A percentile compares a stretch with the other conserved stretches of the same genome.
These are phyloP conservation scores for Alternaria angustiovoidea DNA, from an alignment of 2,329 filamentous ascomycete genomes.

Conservation along the genomic window DNA sequence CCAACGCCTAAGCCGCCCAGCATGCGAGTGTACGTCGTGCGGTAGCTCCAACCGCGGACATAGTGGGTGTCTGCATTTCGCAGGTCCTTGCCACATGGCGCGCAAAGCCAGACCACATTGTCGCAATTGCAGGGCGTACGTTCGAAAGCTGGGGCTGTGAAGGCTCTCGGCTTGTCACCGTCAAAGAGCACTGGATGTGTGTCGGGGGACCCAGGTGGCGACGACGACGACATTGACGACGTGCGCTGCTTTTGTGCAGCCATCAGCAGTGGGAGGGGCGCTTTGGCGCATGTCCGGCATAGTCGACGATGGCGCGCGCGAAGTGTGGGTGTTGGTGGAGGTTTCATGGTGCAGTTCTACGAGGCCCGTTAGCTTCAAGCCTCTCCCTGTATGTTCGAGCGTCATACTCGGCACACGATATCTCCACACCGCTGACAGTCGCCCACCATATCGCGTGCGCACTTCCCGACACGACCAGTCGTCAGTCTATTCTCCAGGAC, in stretches of 20 bases:
- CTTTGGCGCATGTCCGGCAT: slow-evolving; percentile 76
- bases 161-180: slow-evolving; percentile 32
- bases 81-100: slow-evolving; percentile 79
- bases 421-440: slow-evolving; percentile 80
- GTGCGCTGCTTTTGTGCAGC: slow-evolving; percentile 30
- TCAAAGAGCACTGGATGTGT: slow-evolving; percentile 28
- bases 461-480: slow-evolving; percentile 76
- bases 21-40: slow-evolving; percentile 79
- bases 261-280: slow-evolving; percentile 68
- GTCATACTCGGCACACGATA: slow-evolving; percentile 80
- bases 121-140: slow-evolving; percentile 67
- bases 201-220: slow-evolving; percentile 33
- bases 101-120: slow-evolving; percentile 81
- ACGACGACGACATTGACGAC: slow-evolving; percentile 30
- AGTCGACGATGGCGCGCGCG: slow-evolving; percentile 81
- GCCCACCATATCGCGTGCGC: slow-evolving; percentile 86
- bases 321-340: slow-evolving; percentile 72
- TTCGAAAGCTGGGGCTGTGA: slow-evolving; percentile 59
- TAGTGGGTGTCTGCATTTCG: slow-evolving; percentile 67
- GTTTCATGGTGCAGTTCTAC: slow-evolving; percentile 90
- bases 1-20: slow-evolving; percentile 84
- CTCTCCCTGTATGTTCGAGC: neutral
- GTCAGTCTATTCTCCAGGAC: slow-evolving; percentile 49
- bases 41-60: slow-evolving; percentile 83
- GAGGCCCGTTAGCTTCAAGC: slow-evolving; percentile 22